phyloP scores from a whole-genome alignment of 306 rosid genomes.

The Trifolium fragiferum region DNA sequence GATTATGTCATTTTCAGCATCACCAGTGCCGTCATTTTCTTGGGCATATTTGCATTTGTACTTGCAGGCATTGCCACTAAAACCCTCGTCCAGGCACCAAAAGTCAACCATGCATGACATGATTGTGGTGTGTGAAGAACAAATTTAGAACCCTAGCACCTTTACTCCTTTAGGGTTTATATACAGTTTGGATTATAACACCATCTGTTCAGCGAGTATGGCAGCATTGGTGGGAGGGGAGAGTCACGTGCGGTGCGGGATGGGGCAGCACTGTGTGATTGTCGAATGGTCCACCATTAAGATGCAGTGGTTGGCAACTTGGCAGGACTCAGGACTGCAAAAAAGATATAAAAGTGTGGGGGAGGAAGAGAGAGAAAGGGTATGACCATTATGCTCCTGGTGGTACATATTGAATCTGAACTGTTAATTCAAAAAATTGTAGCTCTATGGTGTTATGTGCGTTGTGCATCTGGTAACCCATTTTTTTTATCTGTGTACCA shows the following conservation, averaged over 20 bases:
- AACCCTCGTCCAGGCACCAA: conserved; percentile 86
- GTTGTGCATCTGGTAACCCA: neutral
- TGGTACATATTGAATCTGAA: neutral
- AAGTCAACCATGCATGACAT: conserved; percentile 90
- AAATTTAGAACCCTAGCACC: conserved; percentile 29
- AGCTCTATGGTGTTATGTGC: neutral
- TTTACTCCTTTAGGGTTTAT: neutral
- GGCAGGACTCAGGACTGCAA: neutral
- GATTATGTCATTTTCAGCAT: conserved; percentile 11
- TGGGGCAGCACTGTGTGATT: neutral
- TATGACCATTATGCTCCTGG: neutral
- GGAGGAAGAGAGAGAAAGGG: neutral
- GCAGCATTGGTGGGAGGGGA: neutral
- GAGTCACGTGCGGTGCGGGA: neutral
- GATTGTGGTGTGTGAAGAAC: neutral
- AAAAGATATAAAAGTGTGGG: too few species aligned
- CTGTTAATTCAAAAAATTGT: neutral
- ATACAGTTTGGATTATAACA: conserved; percentile 8
- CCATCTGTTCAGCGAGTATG: neutral
- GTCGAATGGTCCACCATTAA: neutral
- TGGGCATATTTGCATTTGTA: conserved; percentile 54
- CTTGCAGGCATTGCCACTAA: conserved; percentile 90
- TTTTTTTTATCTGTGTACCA: neutral
- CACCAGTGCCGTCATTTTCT: neutral
- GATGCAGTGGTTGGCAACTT: neutral